A percentile compares a stretch with the other conserved stretches of the same genome.
These are phyloP conservation scores for Citrus cavaleriei DNA, from an alignment of 345 rosid genomes.

Conservation along the genomic window DNA sequence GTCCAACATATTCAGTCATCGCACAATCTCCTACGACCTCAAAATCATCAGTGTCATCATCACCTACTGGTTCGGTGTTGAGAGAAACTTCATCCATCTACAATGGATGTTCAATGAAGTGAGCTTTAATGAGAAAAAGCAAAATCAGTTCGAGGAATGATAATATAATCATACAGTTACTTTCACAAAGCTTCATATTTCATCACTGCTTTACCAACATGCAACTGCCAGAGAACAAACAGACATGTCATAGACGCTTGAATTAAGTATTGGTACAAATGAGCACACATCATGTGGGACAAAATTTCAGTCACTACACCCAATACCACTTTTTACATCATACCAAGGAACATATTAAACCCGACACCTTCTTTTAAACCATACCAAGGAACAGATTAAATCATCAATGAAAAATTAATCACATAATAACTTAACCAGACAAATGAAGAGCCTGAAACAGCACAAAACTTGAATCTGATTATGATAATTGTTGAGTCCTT, in stretches of 20 bases:
- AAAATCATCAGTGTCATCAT: slow-evolving; percentile 40
- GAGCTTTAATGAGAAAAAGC: not conserved
- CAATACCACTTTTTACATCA: too few relatives aligned
- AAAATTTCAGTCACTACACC: too few relatives aligned
- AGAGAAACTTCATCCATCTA: slow-evolving; percentile 56
- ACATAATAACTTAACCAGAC: too few relatives aligned
- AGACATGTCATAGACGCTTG: not conserved
- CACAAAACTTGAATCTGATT: too few relatives aligned
- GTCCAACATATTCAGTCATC: slow-evolving; percentile 31
- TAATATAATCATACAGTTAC: not conserved
- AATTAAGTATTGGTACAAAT: not conserved
- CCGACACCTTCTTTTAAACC: too few relatives aligned
- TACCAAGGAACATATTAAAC: too few relatives aligned
- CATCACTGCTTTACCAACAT: too few relatives aligned
- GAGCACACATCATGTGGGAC: too few relatives aligned
- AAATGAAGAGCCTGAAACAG: too few relatives aligned
- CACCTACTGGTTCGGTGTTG: slow-evolving; percentile 37
- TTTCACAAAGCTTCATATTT: not conserved
- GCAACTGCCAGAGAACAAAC: not conserved
- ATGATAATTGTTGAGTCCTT: too few relatives aligned
- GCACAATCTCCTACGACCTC: slow-evolving; percentile 43
- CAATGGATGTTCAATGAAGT: not conserved
- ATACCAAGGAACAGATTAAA: too few relatives aligned
- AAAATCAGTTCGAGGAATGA: not conserved
- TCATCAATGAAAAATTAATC: too few relatives aligned